Base-by-base conservation (phyloP, 805 yeast genomes). In the Candida glaebosa region DNA sequence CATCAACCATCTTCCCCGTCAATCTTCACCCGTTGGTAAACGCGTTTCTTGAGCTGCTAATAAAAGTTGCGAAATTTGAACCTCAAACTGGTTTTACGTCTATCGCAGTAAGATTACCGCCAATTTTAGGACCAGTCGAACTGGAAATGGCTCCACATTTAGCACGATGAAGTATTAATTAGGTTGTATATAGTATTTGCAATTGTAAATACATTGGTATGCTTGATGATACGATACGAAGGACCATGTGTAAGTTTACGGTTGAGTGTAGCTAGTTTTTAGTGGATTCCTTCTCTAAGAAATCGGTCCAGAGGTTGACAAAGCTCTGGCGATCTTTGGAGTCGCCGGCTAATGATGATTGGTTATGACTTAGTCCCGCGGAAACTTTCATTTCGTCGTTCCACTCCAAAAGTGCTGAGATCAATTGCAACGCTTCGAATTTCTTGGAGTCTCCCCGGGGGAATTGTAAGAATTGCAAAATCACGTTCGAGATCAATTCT, bases 401-500 rank as follows among this genome's bases (percentile, higher is more conserved):
- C 99, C 99, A 93, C 44, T 78, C 84, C 44, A 93, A 69, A 50
- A 84, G 82, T 45, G 87, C 86, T 8, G 96, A 77, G 32, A 93
- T 84, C 45, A 93, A 74, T 57, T 80, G 86, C 37, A 93, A 71
- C 3, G 93, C 96, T 70, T 93, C 98, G 58, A 86, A 93, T 62
- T 93, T 89, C 64, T 90, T 91, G 6, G 96, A 77, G 59, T 93
- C 99, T 1, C 93, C 96, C 46, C 99, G 72, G 4, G 96, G 96
- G 22, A 91, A 70, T 25, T 84, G 83, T 14, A 93, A 75, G 63
- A 90, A 93, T 41, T 93, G 87, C 14, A 93, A 75, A 38, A 93
- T 67, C 46, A 93, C 71, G 59, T 93, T 93, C 2, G 96, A 84
- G 4, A 93, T 80, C 45, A 93, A 76, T 59, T 90, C 96, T 56